Evolutionary conservation across 805 yeast genomes (phyloP), one percentile per base, ranked within the genome.

Genomic region (Priceomyces haplophilus): DNA sequence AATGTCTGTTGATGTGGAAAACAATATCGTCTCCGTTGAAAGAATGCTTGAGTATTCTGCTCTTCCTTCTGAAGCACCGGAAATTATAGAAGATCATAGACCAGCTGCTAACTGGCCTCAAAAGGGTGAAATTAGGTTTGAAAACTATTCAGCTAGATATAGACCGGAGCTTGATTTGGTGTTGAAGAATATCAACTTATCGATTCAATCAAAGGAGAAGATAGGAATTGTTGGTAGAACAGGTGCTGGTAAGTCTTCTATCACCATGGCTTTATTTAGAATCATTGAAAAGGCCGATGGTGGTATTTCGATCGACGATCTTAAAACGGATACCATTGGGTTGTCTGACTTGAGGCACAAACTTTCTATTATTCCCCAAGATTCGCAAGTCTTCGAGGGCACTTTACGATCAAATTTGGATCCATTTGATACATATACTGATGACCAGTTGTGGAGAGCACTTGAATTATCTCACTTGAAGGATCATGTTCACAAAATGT

Each of bases 1-100:
- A 68, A 91, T 90, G 98, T 88, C 97, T 0, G 99, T 93, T 34
- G 99, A 93, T 55, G 96, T 93, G 36, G 99, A 93, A 65, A 89
- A 97, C 10, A 91, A 89, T 64, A 90, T 93, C 68, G 99, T 93
- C 30, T 86, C 96, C 15, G 97, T 95, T 35, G 99, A 91, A 70
- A 82, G 99, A 67, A 82, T 91, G 41, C 74, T 87, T 64, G 99
- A 91, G 62, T 91, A 90, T 62, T 79, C 95, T 29, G 63, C 68
- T n/a, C 70, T 93, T 47, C 68, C 69, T 30, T 73, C 89, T n/a
- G 99, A 93, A 69, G 98, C 97, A 6, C 88, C 93, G 1, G 80
- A 73, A 41, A 61, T 82, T 18, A 69, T 85, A 41, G 82, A 80
- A 46, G 76, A 71, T 34, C 65, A 75, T 40, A 79, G 89, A 51